Evolutionary conservation across 352 stramenopile genomes (phyloP).

Genomic region (Globisporangium uncinulatum): DNA sequence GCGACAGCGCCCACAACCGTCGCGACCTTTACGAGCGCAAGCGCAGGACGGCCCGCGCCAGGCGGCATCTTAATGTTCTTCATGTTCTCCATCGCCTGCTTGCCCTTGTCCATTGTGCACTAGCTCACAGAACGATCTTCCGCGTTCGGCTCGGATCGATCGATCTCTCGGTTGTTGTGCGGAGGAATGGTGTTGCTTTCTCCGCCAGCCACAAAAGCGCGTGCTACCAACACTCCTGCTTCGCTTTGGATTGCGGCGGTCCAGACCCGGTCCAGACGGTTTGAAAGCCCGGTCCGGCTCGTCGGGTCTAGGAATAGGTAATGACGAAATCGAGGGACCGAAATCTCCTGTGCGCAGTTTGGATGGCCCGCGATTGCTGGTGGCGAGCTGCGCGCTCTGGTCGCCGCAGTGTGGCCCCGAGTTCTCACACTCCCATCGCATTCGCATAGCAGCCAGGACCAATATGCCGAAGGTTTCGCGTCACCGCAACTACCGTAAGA

Average conservation of each 20-base stretch:
- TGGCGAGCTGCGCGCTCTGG: slow-evolving; percentile 12
- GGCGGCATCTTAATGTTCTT: slow-evolving; percentile 87
- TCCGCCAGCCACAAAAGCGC: slow-evolving; percentile 20
- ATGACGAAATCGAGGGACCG: slow-evolving; percentile 24
- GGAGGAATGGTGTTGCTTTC: slow-evolving; percentile 16
- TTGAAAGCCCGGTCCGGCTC: no score
- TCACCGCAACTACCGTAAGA: slow-evolving; percentile 95
- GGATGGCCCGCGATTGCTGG: slow-evolving; percentile 44
- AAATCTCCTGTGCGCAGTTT: background rate
- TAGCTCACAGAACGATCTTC: background rate
- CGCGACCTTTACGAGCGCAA: slow-evolving; percentile 58
- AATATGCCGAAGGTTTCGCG: slow-evolving; percentile 87
- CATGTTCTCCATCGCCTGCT: slow-evolving; percentile 86
- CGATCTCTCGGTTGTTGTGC: slow-evolving; percentile 4
- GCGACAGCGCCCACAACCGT: slow-evolving; percentile 51
- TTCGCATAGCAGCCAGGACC: slow-evolving; percentile 63
- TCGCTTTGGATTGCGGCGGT: no score
- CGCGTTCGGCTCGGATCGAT: background rate
- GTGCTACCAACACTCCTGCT: no score
- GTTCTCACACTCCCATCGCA: slow-evolving; percentile 50
- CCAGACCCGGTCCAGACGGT: no score
- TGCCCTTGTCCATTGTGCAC: slow-evolving; percentile 74
- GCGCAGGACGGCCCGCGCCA: slow-evolving; percentile 44
- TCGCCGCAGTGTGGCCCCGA: slow-evolving; percentile 3
- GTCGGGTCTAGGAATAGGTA: background rate